Percentiles rank a stretch among this genome's conserved stretches.
Conservation (phyloP, 2,329 filamentous ascomycete species). For the Spiromastix sp. region DNA sequence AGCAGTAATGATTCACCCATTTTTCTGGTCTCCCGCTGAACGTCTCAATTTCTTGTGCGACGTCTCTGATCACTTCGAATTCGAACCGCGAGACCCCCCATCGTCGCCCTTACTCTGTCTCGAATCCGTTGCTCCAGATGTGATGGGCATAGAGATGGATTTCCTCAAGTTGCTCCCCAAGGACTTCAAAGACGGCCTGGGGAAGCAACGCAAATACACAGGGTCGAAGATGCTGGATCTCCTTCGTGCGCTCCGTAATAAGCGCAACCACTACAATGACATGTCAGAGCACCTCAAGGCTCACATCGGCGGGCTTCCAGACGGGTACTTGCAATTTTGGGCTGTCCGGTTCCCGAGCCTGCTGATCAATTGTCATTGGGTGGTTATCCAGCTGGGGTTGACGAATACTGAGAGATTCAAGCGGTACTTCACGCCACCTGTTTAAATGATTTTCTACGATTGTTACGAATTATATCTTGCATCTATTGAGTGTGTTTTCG, state of each 20-base stretch:
- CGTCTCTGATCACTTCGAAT: slow-evolving; percentile 92
- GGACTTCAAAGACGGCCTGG: slow-evolving; percentile 78
- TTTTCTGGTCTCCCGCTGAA: slow-evolving; percentile 91
- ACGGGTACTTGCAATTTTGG: slow-evolving; percentile 80
- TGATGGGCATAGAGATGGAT: slow-evolving; percentile 51
- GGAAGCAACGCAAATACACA: slow-evolving; percentile 92
- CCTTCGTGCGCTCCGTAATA: slow-evolving; percentile 80
- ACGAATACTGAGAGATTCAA: slow-evolving; percentile 31
- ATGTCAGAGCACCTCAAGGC: slow-evolving; percentile 72
- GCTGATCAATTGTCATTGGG: slow-evolving; percentile 66
- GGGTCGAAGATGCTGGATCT: slow-evolving; percentile 75
- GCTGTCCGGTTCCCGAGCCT: slow-evolving; percentile 66
- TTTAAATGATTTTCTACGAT: background rate
- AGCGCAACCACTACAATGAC: slow-evolving; percentile 96
- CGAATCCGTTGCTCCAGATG: slow-evolving; percentile 37
- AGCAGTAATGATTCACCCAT: slow-evolving; percentile 82
- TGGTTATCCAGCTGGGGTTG: slow-evolving; percentile 58
- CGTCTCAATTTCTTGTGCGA: slow-evolving; percentile 89
- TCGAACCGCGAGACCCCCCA: slow-evolving; percentile 75
- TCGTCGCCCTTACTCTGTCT: slow-evolving; percentile 54
- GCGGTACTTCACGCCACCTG: slow-evolving; percentile 30
- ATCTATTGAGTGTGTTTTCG: background rate
- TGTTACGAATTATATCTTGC: background rate
- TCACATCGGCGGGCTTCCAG: slow-evolving; percentile 62
- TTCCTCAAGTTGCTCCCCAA: slow-evolving; percentile 68